A percentile compares a stretch with the other conserved stretches of the same genome.
Conservation (phyloP, 2,329 filamentous ascomycete species). For the Fusarium chlamydosporum region DNA sequence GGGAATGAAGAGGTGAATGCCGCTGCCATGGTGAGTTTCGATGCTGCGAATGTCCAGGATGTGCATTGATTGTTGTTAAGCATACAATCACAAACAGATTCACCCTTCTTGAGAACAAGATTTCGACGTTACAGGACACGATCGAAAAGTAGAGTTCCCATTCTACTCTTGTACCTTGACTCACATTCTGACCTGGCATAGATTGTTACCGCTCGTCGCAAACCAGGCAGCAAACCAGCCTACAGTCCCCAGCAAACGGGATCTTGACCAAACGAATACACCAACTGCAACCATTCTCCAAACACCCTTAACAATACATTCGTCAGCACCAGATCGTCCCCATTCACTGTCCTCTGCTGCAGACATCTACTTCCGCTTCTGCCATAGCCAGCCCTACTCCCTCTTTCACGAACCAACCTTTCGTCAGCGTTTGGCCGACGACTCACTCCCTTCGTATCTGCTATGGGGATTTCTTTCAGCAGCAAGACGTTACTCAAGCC, state of each 20-base stretch:
- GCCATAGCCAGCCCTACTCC: slow-evolving; percentile 26
- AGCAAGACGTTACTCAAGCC: slow-evolving; percentile 10
- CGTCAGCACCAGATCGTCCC: neutral
- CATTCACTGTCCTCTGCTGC: slow-evolving; percentile 4
- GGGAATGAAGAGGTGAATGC: neutral
- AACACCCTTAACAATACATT: slow-evolving; percentile 1
- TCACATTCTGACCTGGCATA: neutral
- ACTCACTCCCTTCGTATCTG: slow-evolving; percentile 9
- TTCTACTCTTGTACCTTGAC: accelerated
- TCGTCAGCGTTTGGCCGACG: neutral
- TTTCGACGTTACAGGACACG: slow-evolving; percentile 18
- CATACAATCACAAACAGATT: slow-evolving; percentile 18
- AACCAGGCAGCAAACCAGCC: neutral
- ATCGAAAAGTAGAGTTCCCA: slow-evolving; percentile 1
- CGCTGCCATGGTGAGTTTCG: slow-evolving; percentile 8
- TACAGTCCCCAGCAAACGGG: neutral
- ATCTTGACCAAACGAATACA: neutral
- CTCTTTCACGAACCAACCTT: slow-evolving; percentile 27
- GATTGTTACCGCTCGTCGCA: slow-evolving; percentile 6
- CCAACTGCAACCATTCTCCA: slow-evolving; percentile 4
- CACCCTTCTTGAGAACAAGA: slow-evolving; percentile 14
- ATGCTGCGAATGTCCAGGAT: neutral
- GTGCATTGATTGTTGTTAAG: neutral
- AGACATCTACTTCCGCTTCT: slow-evolving; percentile 27
- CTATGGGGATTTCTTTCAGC: slow-evolving; percentile 28